Evolutionary conservation across 345 rosid species (phyloP), one percentile per base, ranked within the genome.

Genomic region (Alliaria petiolata): DNA sequence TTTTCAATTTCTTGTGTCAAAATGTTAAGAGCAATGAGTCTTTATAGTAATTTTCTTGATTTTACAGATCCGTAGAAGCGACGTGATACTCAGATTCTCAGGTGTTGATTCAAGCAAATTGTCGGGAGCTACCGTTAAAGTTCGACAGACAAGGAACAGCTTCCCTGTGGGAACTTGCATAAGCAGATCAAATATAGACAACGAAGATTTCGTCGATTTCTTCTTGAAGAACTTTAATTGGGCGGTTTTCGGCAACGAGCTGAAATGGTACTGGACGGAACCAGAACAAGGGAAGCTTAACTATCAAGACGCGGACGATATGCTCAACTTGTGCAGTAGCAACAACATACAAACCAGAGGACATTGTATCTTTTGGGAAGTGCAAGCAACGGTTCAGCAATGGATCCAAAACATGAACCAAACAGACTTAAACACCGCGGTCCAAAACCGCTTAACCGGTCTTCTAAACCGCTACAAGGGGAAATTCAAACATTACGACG

Each of bases 231-330:
- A 87, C 80, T 93, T 93, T 76, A 89, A 89, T 52, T 95, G 97
- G 99, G 95, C 90, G 7, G 97, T 91, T 44, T 91, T 95, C 5
- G 96, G 83, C 40, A 95, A 95, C 64, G 96, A 95, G 78, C 47
- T 93, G 81, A 93, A 91, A 79, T 93, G 98, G 98, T 91, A 85
- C 70, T 91, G 97, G 96, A 95, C 95, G 0, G 99, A 95, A 72
- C 30, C 99, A 35, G 93, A 83, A 49, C 80, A 82, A 77, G 99
- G 97, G 42, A 86, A 86, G 54, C 68, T 91, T 63, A 89, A 88
- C 70, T 95, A 89, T 78, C 86, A 75, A 73, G 97, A 93, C 54
- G 99, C 97, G 3, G 99, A 93, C 59, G 96, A 91, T 63, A 82
- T 93, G 99, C 67, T 93, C 51, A 89, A 76, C 45, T 64, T 91